These are phyloP conservation scores for Musa acuminata DNA, from an alignment of 176 grass and related monocot species.

Conservation along the genomic window DNA sequence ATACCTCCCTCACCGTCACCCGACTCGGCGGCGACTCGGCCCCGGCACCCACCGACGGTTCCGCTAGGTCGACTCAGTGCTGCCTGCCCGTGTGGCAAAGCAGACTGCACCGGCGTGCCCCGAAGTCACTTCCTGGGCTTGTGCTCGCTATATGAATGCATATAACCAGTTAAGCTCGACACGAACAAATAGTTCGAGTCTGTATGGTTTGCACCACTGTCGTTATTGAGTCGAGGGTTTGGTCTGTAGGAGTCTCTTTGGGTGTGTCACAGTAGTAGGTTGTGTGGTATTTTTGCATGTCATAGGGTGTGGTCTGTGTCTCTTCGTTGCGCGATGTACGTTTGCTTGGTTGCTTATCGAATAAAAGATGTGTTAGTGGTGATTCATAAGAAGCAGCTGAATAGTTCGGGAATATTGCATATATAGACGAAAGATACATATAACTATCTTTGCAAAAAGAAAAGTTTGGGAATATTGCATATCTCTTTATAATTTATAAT, in stretches of 20 bases:
- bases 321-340: neutral
- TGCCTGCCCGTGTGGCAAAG: conserved; percentile 56
- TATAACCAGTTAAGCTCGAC: neutral
- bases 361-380: neutral
- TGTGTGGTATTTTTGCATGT: neutral
- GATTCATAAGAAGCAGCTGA: too few species aligned
- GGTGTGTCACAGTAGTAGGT: neutral
- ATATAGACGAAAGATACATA: too few species aligned
- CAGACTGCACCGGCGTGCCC: conserved; percentile 23
- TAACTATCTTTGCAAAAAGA: too few species aligned
- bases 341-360: neutral
- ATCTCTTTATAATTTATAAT: too few species aligned
- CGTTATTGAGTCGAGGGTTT: too few species aligned
- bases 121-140: conserved; percentile 63
- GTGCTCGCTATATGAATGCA: conserved; percentile 53
- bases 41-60: neutral
- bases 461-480: too few species aligned
- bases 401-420: too few species aligned
- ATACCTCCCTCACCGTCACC: conserved; percentile 76
- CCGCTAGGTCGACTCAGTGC: neutral
- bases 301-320: neutral
- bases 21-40: conserved; percentile 27
- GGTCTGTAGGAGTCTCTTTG: neutral
- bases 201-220: too few species aligned
- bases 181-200: neutral